These are phyloP conservation scores for Fusarium torulosum DNA, from an alignment of 2,329 filamentous ascomycete genomes.

Conservation along the genomic window DNA sequence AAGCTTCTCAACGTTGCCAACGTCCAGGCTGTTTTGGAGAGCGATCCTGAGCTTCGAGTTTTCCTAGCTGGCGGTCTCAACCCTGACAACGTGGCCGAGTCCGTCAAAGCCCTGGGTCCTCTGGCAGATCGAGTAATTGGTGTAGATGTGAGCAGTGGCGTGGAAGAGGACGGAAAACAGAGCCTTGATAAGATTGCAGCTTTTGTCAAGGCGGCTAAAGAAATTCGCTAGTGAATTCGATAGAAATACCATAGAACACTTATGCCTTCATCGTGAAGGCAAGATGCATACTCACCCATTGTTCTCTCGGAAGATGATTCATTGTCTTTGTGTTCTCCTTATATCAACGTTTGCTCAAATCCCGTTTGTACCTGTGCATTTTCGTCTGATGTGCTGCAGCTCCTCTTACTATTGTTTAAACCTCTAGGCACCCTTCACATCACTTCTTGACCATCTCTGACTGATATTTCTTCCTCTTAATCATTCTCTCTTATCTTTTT, in stretches of 20 bases:
- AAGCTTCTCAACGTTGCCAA: constrained; percentile 78
- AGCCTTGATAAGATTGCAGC: constrained; percentile 82
- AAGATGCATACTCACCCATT: not conserved
- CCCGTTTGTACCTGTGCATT: not conserved
- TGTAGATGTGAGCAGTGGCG: constrained; percentile 94
- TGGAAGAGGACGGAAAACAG: constrained; percentile 86
- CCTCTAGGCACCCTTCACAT: constrained; percentile 9
- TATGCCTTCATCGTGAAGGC: not conserved
- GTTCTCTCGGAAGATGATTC: not conserved
- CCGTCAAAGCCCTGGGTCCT: constrained; percentile 72
- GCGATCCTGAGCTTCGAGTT: constrained; percentile 78
- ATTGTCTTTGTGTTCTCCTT: not conserved
- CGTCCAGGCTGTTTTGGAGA: constrained; percentile 74
- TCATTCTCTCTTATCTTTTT: not conserved
- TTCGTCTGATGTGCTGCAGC: not conserved
- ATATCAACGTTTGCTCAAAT: not conserved
- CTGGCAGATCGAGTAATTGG: constrained; percentile 75
- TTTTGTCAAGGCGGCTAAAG: constrained; percentile 83
- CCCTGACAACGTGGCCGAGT: constrained; percentile 79
- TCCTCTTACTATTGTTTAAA: constrained; percentile 15
- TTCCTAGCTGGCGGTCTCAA: constrained; percentile 88
- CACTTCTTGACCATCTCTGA: not conserved
- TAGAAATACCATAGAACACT: constrained; percentile 49
- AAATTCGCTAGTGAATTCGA: constrained; percentile 53
- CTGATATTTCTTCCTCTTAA: not conserved